Evolutionary conservation across 2,329 filamentous ascomycete species (phyloP).

Genomic region (Chalaropsis ovoidea): DNA sequence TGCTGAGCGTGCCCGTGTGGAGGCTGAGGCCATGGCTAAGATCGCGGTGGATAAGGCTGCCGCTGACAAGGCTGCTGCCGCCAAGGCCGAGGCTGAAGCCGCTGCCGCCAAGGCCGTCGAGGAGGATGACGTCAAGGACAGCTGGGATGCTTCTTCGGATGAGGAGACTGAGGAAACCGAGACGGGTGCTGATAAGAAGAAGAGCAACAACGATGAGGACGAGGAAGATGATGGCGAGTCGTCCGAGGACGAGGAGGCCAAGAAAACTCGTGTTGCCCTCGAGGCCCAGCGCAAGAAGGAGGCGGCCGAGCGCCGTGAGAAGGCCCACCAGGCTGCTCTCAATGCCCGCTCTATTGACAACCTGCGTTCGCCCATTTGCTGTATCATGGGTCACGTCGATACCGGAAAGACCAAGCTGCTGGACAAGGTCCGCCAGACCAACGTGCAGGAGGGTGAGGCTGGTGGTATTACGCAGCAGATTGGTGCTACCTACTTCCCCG

Average conservation of each 20-base stretch:
- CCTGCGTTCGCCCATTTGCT: constrained; percentile 94
- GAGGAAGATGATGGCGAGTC: constrained; percentile 51
- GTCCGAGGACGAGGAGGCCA: constrained; percentile 60
- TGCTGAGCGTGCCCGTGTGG: constrained; percentile 56
- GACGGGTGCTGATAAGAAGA: constrained; percentile 34
- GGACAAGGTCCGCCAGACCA: constrained; percentile 96
- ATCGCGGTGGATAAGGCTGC: constrained; percentile 53
- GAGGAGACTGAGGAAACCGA: constrained; percentile 45
- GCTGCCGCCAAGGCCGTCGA: constrained; percentile 53
- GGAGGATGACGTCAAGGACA: constrained; percentile 76
- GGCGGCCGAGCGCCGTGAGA: constrained; percentile 76
- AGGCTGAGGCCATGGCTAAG: constrained; percentile 57
- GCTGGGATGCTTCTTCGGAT: constrained; percentile 81
- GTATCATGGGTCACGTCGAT: constrained; percentile 99
- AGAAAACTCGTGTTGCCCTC: constrained; percentile 61
- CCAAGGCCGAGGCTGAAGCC: constrained; percentile 44
- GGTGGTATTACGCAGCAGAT: constrained; percentile 99
- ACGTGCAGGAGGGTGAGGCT: constrained; percentile 97
- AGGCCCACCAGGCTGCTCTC: constrained; percentile 81
- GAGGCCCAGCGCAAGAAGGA: constrained; percentile 74
- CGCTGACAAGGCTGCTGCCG: constrained; percentile 46
- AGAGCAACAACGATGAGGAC: constrained; percentile 29
- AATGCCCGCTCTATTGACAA: constrained; percentile 88
- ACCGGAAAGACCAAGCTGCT: constrained; percentile 99
- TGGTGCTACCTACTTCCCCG: constrained; percentile 97